These are phyloP conservation scores for Nannochloropsis gaditana DNA, from an alignment of 108 stramenopile species.

Conservation along the genomic window DNA sequence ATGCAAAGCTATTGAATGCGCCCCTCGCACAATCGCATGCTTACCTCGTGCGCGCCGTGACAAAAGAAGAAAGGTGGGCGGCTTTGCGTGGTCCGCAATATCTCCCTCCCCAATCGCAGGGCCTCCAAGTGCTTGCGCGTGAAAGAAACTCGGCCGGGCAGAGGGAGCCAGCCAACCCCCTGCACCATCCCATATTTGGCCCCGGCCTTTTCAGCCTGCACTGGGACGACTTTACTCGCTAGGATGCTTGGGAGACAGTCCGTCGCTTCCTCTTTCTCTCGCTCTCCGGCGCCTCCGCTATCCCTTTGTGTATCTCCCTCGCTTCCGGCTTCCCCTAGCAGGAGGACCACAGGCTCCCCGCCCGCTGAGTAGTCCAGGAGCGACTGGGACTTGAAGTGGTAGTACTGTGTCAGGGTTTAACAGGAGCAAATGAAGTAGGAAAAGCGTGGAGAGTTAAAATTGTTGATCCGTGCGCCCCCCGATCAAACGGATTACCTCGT, in stretches of 20 bases:
- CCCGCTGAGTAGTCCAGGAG: background rate
- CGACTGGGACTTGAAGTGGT: background rate
- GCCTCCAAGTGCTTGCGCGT: background rate
- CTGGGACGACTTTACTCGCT: background rate
- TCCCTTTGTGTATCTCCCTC: background rate
- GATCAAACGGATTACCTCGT: no score
- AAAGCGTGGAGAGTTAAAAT: background rate
- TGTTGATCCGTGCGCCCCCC: background rate
- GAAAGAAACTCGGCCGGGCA: background rate
- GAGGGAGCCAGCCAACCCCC: background rate
- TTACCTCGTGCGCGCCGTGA: slow-evolving; percentile 77
- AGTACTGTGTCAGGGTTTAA: background rate
- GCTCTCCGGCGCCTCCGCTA: background rate
- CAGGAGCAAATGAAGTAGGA: background rate
- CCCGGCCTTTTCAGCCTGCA: background rate
- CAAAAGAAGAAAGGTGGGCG: slow-evolving; percentile 71
- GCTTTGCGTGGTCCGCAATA: slow-evolving; percentile 18
- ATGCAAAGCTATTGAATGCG: background rate
- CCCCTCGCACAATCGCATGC: background rate
- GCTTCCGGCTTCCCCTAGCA: background rate
- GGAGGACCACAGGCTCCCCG: background rate
- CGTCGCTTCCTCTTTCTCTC: background rate
- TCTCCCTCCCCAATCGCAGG: slow-evolving; percentile 18
- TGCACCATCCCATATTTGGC: background rate
- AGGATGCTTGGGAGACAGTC: background rate